These are phyloP conservation scores for Tripidium arundinaceum DNA, from an alignment of 202 grass and related monocot genomes.

Conservation along the genomic window DNA sequence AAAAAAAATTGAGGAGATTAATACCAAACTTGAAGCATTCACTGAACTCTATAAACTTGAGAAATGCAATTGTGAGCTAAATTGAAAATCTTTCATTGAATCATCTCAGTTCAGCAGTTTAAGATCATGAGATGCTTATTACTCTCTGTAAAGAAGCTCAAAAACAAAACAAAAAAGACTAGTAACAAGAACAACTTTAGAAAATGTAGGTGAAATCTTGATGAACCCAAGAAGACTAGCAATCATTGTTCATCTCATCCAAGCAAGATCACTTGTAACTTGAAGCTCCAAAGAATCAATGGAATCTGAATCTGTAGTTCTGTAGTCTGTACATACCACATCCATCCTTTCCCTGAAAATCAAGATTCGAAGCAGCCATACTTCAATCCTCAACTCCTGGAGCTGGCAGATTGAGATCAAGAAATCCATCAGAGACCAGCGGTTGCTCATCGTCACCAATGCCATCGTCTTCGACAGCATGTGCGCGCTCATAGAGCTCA, in stretches of 20 bases:
- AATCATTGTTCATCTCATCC: constrained; percentile 5
- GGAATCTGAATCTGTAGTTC: constrained; percentile 18
- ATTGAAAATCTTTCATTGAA: neutral
- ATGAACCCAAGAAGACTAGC: constrained; percentile 1
- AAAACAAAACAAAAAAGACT: neutral
- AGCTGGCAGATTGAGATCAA: constrained; percentile 51
- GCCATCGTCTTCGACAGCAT: neutral
- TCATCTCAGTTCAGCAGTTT: neutral
- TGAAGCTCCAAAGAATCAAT: constrained; percentile 30
- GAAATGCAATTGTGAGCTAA: neutral
- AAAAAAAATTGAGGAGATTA: neutral
- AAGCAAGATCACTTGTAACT: constrained; percentile 12
- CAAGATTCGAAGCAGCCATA: neutral
- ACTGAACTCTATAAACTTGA: constrained; percentile 6
- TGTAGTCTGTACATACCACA: constrained; percentile 7
- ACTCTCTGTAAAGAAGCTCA: neutral
- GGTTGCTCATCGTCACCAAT: constrained; percentile 9
- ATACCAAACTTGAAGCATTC: neutral
- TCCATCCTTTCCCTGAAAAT: neutral
- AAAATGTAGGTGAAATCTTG: neutral
- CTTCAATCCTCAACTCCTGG: constrained; percentile 34
- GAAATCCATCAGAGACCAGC: neutral
- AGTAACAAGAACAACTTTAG: neutral
- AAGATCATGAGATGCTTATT: constrained; percentile 25
- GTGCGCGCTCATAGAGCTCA: constrained; percentile 5